These are phyloP conservation scores for Pyrus bretschneideri DNA, from an alignment of 306 rosid species.

Conservation along the genomic window DNA sequence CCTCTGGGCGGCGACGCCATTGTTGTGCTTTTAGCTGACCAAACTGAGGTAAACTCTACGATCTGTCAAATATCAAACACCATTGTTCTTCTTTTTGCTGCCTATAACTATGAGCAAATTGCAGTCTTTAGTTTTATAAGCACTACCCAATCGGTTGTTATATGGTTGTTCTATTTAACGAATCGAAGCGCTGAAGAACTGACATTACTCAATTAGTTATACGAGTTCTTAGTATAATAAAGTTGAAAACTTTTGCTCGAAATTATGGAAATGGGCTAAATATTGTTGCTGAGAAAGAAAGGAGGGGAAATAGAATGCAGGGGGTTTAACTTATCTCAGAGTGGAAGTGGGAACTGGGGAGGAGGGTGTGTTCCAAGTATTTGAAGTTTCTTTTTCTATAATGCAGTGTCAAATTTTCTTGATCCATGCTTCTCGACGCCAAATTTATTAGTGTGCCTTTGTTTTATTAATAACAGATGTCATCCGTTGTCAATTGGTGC, in stretches of 20 bases:
- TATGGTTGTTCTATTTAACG: too few relatives aligned
- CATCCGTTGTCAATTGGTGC: not conserved
- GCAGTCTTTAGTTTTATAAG: not conserved
- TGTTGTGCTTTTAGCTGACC: constrained; percentile 79
- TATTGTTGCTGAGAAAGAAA: not conserved
- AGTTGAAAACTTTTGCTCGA: not conserved
- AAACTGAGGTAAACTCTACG: constrained; percentile 61
- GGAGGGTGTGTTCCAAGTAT: not conserved
- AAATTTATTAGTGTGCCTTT: too few relatives aligned
- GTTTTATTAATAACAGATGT: not conserved
- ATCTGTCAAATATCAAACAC: not conserved
- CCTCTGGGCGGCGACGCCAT: constrained; percentile 56
- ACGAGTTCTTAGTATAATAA: not conserved
- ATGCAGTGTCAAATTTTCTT: not conserved
- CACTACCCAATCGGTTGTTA: not conserved
- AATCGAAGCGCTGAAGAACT: too few relatives aligned
- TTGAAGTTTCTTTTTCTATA: not conserved
- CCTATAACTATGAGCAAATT: not conserved
- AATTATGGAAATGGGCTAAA: not conserved
- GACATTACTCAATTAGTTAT: not conserved
- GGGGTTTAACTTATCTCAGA: not conserved
- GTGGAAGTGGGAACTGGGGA: not conserved
- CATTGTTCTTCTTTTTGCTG: not conserved
- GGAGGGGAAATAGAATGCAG: not conserved
- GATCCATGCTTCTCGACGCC: not conserved